Base-by-base conservation (phyloP, 2,329 filamentous ascomycete genomes). In the Celoporthe dispersa region DNA sequence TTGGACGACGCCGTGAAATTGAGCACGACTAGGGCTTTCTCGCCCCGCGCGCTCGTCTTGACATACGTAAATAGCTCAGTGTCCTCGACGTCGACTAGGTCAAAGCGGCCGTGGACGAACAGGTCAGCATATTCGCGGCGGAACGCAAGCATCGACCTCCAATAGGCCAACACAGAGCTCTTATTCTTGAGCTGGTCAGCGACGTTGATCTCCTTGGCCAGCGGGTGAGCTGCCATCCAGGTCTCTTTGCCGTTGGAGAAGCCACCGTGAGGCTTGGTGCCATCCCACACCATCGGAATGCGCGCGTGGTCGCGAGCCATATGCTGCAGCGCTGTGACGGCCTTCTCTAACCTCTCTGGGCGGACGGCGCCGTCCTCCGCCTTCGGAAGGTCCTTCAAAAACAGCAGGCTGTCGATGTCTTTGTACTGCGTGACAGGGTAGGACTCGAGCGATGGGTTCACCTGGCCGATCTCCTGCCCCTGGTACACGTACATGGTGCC, bases 401-500 rank as follows among this genome's bases (percentile, higher is more conserved):
- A 55, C 25, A 55, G 14, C 53, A 57, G 53, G 53, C 53, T 57
- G 53, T 57, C 53, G 53, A 57, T 57, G 28, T 57, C 53, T 14
- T 31, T 57, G 28, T 57, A 57, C 53, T 57, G 53, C 25, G 53
- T 19, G 14, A 31, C 14, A 14, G 53, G 53, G 12, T 57, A 57
- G 28, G 53, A 28, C 25, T 31, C 53, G 25, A 57, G 53, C 12
- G 60, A 37, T 1, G 39, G 31, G 74, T 91, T 91, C 44, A 84
- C 82, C 86, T 91, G 91, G 25, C 88, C 90, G 44, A 92, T 82
- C 78, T 92, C 90, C 76, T 92, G 88, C 16, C 90, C 90, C 77
- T 92, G 90, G 76, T 91, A 92, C n/a, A 92, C 80, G 75, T 90
- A 92, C 0, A 89, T 82, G 0, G 90, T 91, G 22, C 90, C 90